These are phyloP conservation scores for Solanum clarkiae DNA, from an alignment of 257 asterid genomes.

Conservation along the genomic window DNA sequence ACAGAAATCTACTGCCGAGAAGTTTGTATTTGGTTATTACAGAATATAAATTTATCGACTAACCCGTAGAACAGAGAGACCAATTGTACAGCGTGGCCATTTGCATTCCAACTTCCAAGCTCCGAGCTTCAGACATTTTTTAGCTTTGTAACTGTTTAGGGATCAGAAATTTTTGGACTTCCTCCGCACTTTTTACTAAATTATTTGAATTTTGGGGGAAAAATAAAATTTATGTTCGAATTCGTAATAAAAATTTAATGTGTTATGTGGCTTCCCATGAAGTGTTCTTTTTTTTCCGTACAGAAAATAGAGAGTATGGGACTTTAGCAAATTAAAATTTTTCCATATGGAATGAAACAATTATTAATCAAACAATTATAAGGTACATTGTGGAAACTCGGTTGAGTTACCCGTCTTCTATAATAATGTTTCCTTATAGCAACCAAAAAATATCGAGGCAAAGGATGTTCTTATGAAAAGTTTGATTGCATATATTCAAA, in stretches of 20 bases:
- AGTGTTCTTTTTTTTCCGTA: neutral
- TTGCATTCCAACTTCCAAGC: neutral
- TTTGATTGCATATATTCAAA: no score
- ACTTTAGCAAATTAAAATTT: neutral
- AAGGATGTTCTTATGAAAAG: no score
- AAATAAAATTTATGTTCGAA: no score
- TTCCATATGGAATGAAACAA: neutral
- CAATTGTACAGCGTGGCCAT: neutral
- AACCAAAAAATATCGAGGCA: no score
- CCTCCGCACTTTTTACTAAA: neutral
- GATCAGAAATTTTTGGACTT: neutral
- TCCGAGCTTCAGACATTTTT: neutral
- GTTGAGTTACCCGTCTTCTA: no score
- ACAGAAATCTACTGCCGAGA: neutral
- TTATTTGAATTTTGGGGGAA: no score
- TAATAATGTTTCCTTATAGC: no score
- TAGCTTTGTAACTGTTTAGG: neutral
- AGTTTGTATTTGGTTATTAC: neutral
- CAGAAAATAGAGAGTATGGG: neutral
- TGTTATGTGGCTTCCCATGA: no score
- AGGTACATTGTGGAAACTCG: no score
- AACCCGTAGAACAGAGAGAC: neutral
- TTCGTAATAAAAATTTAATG: no score
- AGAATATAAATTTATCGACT: neutral
- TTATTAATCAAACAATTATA: neutral